A percentile compares a stretch with the other conserved stretches of the same genome.
phyloP scores from a whole-genome alignment of 305 asterid genomes.

The Nicotiana rustica region DNA sequence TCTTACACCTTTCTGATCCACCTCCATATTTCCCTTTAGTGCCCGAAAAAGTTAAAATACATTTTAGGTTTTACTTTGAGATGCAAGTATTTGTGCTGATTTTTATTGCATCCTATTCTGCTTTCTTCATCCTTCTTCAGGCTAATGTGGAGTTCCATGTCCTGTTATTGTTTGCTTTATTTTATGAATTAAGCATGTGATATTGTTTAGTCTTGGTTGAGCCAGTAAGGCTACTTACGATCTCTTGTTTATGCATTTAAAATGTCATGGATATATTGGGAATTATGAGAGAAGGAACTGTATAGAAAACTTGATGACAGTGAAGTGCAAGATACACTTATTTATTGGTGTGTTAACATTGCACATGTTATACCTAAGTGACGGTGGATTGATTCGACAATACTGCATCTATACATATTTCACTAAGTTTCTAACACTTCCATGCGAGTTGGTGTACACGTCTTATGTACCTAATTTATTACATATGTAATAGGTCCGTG shows the following conservation, averaged over 20 bases:
- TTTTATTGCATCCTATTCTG: not conserved
- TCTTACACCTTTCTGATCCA: not conserved
- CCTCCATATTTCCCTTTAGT: not conserved
- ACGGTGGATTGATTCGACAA: not conserved
- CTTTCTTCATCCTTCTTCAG: not conserved
- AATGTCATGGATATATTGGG: not conserved
- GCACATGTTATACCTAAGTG: not conserved
- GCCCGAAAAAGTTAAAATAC: not conserved
- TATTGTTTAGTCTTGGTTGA: not conserved
- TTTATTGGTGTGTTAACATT: not conserved
- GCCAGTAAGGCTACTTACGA: not conserved
- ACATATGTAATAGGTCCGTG: not conserved
- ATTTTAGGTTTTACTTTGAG: not conserved
- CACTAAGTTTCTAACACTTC: not conserved
- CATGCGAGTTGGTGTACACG: not conserved
- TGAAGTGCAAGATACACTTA: not conserved
- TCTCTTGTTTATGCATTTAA: conserved; percentile 14
- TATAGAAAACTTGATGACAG: not conserved
- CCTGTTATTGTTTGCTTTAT: conserved; percentile 10
- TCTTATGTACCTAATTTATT: not conserved
- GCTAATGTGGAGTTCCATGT: not conserved
- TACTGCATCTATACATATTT: not conserved
- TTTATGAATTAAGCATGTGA: conserved; percentile 3
- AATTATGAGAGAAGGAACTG: not conserved
- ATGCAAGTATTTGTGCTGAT: not conserved